Evolutionary conservation across 179 eudicot genomes (phyloP), one percentile per base, ranked within the genome.

Genomic region (Spergularia azorica): DNA sequence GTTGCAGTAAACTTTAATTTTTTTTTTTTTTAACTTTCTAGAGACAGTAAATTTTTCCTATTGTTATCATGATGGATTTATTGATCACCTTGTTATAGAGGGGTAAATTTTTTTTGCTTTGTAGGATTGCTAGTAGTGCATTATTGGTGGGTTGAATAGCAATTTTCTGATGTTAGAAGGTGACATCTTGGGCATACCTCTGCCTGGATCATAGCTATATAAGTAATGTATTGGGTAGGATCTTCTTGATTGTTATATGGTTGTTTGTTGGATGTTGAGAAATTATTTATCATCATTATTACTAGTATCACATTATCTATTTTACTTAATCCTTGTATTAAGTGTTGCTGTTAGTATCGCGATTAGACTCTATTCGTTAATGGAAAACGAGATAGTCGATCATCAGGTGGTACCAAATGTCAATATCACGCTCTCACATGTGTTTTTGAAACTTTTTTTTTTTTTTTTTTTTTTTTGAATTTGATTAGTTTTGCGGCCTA

Each of bases 151-250:
- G 10, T 58, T 71, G 14, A 72, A 59, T 56, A 7, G 38, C 39
- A 58, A 63, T 39, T 67, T 67, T 68, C 78, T 67, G 66, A 76
- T 76, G 20, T 5, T 76, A 76, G 72, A 75, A 65, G 41, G 36
- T 65, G 7, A 67, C 64, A 51, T 54, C 15, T 74, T 63, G 14
- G 62, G 62, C 62, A 58, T 16, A 16, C n/a, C 21, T 58, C 1
- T 61, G 38, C 65, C 21, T 61, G 11, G 11, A 18, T 59, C 32
- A 8, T 61, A 61, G 65, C 36, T 63, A 63, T 63, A 9, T 63
- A 63, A 43, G 67, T 26, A 63, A 43, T 67, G 56, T 46, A 67
- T 43, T 67, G 16, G 15, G 18, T 67, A 64, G 71, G 71, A 46
- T 67, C 0, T n/a, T 67, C 55, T 7, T 46, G 32, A 46, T 43